Base-by-base conservation (phyloP, 495 filamentous ascomycete species). In the Chaetomidium leptoderma region DNA sequence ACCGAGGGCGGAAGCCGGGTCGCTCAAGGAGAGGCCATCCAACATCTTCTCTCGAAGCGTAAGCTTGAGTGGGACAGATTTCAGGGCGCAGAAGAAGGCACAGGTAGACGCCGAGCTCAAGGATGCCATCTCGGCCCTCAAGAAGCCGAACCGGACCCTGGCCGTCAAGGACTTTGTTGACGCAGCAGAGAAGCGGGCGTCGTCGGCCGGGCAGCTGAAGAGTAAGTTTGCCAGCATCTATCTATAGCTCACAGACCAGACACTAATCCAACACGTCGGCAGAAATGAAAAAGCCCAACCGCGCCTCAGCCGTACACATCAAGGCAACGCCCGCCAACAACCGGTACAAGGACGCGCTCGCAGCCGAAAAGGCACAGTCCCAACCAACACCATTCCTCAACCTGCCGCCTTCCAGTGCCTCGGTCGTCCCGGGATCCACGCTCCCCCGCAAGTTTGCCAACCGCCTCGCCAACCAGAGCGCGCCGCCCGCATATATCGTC, bases 141-240 rank as follows among this genome's bases (percentile, higher is more conserved):
- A 91, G 63, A 95, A 86, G 69, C 93, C 93, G 6, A 96, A 97
- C 65, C 81, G 93, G 54, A 80, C 86, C 6, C 75, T 92, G 40
- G 90, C 88, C 13, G 85, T 84, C 13, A 84, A 85, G 61, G 85
- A 86, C 48, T 76, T 90, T 37, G 86, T 81, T 7, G 84, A 92
- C 4, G 84, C 82, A 51, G 83, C 83, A 10, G 86, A 88, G 59
- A 84, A 81, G 64, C 79, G 88, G 35, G 55, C 74, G 52, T 66
- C 74, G 52, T 66, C 66, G 39, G 65, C 69, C 36, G 65, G 73
- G 24, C 67, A 70, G 36, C 62, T 73, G 5, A 75, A 66, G 47
- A 77, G 74, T 76, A 66, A 63, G 74, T 63, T 21, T 23, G 2
- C 6, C 42, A 6, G 13, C 44, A 21, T n/a, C n/a, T n/a, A n/a